These are phyloP conservation scores for Purpureocillium lavendulum DNA, from an alignment of 2,329 filamentous ascomycete genomes.

Conservation along the genomic window DNA sequence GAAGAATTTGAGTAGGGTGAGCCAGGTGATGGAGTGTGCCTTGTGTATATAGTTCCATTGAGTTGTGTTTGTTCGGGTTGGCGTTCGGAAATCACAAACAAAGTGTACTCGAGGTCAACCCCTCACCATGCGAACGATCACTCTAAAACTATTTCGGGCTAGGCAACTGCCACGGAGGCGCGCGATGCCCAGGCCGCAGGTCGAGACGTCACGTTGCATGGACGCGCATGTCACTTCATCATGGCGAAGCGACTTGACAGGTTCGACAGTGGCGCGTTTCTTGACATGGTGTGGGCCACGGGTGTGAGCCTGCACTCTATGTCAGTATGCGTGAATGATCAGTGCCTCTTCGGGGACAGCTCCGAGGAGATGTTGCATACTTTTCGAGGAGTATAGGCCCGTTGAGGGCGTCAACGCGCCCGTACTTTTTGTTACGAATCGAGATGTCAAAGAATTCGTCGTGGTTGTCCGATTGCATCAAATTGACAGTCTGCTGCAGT, in stretches of 20 bases:
- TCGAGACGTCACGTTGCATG: background rate
- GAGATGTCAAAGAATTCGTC: conserved; percentile 95
- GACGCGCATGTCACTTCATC: conserved; percentile 23
- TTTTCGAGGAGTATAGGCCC: conserved; percentile 89
- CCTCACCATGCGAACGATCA: no score
- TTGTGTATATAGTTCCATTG: conserved; percentile 9
- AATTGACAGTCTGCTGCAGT: conserved; percentile 80
- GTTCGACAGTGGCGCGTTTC: conserved; percentile 57
- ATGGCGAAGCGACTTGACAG: conserved; percentile 71
- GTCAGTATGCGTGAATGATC: conserved; percentile 12
- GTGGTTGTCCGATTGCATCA: conserved; percentile 83
- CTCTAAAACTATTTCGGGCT: no score
- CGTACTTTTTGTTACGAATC: conserved; percentile 85
- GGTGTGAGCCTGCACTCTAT: conserved; percentile 48
- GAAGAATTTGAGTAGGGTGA: conserved; percentile 32
- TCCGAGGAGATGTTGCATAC: conserved; percentile 35
- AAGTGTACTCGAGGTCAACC: no score
- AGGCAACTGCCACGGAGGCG: background rate
- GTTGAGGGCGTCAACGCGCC: conserved; percentile 83
- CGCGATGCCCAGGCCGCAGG: no score
- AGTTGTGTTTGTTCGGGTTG: background rate
- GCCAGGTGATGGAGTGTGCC: background rate
- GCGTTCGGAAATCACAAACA: conserved; percentile 10
- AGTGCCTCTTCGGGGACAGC: no score
- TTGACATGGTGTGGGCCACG: conserved; percentile 48